Conservation (phyloP, 2,329 filamentous ascomycete genomes). For the Akanthomyces muscarius region DNA sequence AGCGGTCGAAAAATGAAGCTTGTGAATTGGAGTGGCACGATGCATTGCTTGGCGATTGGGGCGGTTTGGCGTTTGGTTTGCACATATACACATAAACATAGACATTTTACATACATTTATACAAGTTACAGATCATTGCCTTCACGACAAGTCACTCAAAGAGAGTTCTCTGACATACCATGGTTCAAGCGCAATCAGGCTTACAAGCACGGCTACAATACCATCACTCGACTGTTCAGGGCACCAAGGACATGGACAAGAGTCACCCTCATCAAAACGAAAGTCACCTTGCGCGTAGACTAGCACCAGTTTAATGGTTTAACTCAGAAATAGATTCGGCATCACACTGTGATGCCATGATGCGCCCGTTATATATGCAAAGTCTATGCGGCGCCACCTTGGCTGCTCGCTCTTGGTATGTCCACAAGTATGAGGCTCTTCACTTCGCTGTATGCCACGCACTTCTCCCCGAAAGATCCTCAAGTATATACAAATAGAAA, state of each 20-base stretch:
- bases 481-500: conserved; percentile 15
- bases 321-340: conserved; percentile 1
- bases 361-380: conserved; percentile 16
- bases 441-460: not conserved
- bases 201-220: no score
- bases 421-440: conserved; percentile 1
- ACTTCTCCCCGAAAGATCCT: not conserved
- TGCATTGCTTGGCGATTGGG: conserved; percentile 7
- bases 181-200: no score
- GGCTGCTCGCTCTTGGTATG: conserved; percentile 6
- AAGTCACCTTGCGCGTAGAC: no score
- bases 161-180: no score
- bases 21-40: not conserved
- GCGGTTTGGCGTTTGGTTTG: not conserved
- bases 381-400: conserved; percentile 14
- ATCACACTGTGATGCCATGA: conserved; percentile 5
- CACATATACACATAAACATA: not conserved
- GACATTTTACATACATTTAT: not conserved
- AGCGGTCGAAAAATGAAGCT: not conserved
- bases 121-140: not conserved
- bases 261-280: no score
- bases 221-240: no score
- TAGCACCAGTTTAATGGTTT: not conserved
- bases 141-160: not conserved
- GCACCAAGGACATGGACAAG: no score